Conservation (phyloP, 2,329 filamentous ascomycete species). For the Alternaria conjuncta region DNA sequence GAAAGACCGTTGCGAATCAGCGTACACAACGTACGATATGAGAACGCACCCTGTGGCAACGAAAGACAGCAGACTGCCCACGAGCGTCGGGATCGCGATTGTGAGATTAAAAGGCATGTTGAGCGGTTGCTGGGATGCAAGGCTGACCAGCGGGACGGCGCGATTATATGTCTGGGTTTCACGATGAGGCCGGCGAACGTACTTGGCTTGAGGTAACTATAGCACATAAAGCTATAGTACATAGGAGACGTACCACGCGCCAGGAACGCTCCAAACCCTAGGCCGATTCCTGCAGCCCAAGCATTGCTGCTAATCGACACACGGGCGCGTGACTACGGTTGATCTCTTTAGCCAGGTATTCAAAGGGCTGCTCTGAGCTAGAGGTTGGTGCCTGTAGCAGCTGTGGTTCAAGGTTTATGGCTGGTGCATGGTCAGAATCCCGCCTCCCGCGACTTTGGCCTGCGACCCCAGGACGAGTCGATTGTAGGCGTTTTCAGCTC, state of each 20-base stretch:
- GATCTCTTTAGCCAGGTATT: neutral
- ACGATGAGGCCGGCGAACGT: neutral
- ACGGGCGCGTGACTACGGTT: neutral
- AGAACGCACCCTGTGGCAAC: conserved; percentile 25
- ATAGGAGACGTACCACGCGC: neutral
- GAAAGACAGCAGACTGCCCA: conserved; percentile 29
- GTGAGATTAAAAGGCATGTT: neutral
- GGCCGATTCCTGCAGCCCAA: neutral
- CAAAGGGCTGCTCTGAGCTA: neutral
- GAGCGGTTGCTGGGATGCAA: neutral
- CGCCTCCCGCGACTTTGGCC: neutral
- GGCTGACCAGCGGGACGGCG: neutral
- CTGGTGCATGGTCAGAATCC: neutral
- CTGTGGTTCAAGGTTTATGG: neutral
- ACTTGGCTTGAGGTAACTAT: neutral
- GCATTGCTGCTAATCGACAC: neutral
- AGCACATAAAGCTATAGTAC: neutral
- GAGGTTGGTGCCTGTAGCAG: neutral
- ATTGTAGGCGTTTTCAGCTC: neutral
- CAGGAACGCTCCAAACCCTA: neutral
- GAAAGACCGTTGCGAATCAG: conserved; percentile 24
- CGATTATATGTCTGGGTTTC: neutral
- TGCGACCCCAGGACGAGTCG: neutral
- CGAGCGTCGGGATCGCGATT: conserved; percentile 26
- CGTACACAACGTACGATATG: conserved; percentile 23